Percentiles rank a stretch among this genome's conserved stretches.
phyloP scores from a whole-genome alignment of 257 asterid species.

The Gynochthodes officinalis region DNA sequence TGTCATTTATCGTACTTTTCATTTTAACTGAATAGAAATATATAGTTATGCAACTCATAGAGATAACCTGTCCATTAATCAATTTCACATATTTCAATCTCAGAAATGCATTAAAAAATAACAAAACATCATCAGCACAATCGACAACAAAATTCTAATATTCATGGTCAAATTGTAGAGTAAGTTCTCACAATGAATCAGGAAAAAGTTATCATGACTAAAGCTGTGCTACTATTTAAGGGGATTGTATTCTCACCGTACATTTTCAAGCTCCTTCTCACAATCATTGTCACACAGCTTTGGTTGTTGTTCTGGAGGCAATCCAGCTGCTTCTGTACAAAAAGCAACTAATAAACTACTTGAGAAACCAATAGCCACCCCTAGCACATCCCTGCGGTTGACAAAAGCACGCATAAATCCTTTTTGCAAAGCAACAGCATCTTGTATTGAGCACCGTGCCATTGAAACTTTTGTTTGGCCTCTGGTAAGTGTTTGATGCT shows the following conservation, averaged over 20 bases:
- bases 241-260: constrained; percentile 25
- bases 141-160: not conserved
- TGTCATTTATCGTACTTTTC: not conserved
- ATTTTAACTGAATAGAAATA: not conserved
- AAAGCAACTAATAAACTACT: constrained; percentile 9
- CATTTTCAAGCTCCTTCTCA: constrained; percentile 65
- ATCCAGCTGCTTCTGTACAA: constrained; percentile 69
- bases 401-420: not conserved
- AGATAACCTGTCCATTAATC: not conserved
- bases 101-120: not conserved
- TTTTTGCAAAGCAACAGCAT: not conserved
- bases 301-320: constrained; percentile 93
- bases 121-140: not conserved
- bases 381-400: constrained; percentile 27
- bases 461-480: not conserved
- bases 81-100: not conserved
- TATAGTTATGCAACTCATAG: not conserved
- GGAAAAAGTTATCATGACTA: not conserved
- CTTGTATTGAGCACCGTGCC: constrained; percentile 9
- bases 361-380: constrained; percentile 25
- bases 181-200: not conserved
- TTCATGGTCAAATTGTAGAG: not conserved
- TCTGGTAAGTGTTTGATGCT: not conserved
- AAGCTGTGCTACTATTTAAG: not conserved
- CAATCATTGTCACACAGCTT: constrained; percentile 75